A percentile compares a stretch with the other conserved stretches of the same genome.
phyloP scores from a whole-genome alignment of 768 basidiomycete genomes.

The Lepiota venenata region DNA sequence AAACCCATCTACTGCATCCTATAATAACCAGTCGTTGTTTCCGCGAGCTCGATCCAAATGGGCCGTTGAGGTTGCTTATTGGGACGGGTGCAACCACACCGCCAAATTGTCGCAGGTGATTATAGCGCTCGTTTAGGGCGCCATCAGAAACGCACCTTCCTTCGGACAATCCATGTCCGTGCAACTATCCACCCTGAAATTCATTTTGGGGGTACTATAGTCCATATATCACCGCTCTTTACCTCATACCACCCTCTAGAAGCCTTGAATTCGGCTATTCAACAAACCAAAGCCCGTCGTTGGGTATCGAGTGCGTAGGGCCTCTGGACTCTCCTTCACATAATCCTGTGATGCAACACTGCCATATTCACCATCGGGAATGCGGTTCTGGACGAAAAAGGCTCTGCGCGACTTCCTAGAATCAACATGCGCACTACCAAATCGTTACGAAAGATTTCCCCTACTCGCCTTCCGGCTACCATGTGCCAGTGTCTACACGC shows the following conservation, averaged over 20 bases:
- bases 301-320: neutral
- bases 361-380: neutral
- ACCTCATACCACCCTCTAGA: conserved; percentile 4
- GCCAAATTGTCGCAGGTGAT: too few species aligned
- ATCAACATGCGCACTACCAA: neutral
- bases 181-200: neutral
- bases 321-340: neutral
- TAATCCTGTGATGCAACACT: neutral
- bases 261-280: neutral
- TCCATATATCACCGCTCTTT: neutral
- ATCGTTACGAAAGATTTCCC: conserved; percentile 1
- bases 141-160: neutral
- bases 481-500: conserved; percentile 1
- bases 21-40: too few species aligned
- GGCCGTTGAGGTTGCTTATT: too few species aligned
- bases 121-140: too few species aligned
- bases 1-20: too few species aligned
- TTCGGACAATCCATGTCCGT: neutral
- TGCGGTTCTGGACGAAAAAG: neutral
- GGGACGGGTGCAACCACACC: too few species aligned
- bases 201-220: neutral
- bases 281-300: neutral
- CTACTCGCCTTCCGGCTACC: neutral
- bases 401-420: conserved; percentile 1
- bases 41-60: too few species aligned